phyloP scores from a whole-genome alignment of 163 green algal species.

The Scenedesmus sp. region DNA sequence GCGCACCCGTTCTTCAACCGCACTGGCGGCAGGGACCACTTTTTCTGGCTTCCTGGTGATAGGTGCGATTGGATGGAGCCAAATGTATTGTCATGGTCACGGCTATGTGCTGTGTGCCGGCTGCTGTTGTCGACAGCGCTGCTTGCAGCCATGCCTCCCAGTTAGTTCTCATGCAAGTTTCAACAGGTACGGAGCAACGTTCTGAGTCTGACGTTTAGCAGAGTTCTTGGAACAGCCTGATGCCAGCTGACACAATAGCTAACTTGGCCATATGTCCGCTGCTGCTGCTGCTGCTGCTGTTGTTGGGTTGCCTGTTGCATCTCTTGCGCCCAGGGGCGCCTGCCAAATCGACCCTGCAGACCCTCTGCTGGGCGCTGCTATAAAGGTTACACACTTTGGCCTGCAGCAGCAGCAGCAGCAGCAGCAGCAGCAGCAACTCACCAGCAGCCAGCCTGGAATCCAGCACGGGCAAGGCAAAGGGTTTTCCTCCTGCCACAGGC shows the following conservation, averaged over 20 bases:
- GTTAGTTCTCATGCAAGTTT: neutral
- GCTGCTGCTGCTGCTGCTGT: neutral
- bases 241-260: neutral
- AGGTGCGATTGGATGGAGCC: neutral
- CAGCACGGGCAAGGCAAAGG: neutral
- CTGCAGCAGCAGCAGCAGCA: neutral
- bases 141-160: neutral
- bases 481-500: neutral
- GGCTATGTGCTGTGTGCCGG: neutral
- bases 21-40: slow-evolving; percentile 37
- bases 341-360: slow-evolving; percentile 31
- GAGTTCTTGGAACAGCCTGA: neutral
- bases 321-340: slow-evolving; percentile 3
- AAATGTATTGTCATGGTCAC: neutral
- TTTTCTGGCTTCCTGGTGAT: slow-evolving; percentile 49
- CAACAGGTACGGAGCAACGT: too few relatives aligned
- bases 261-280: neutral
- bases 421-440: neutral
- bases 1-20: slow-evolving; percentile 41
- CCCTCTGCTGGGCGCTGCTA: neutral
- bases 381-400: slow-evolving; percentile 39
- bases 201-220: too few relatives aligned
- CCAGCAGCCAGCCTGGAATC: slow-evolving; percentile 13
- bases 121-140: neutral
- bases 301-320: neutral